Conservation (phyloP, 1,284 basidiomycete genomes). For the Anthracocystis walkeri region DNA sequence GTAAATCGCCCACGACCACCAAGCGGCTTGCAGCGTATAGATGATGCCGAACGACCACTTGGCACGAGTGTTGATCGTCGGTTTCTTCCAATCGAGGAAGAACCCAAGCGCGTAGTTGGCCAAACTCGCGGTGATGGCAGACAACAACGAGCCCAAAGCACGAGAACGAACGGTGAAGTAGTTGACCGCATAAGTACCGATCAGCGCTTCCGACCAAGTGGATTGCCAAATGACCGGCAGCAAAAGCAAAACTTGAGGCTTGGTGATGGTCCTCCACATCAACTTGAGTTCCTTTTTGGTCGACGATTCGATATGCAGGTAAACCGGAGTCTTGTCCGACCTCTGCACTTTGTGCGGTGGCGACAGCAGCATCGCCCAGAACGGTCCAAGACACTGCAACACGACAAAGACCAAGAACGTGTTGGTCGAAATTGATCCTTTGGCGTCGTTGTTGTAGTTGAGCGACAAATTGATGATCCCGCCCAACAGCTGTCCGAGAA, state of each 20-base stretch:
- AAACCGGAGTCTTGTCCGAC: constrained; percentile 67
- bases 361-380: constrained; percentile 65
- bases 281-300: constrained; percentile 58
- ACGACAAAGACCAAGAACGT: constrained; percentile 71
- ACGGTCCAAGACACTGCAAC: constrained; percentile 67
- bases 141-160: constrained; percentile 69
- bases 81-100: constrained; percentile 65
- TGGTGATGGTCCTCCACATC: constrained; percentile 54
- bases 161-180: constrained; percentile 60
- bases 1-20: constrained; percentile 69
- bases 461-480: constrained; percentile 70
- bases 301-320: constrained; percentile 56
- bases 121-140: constrained; percentile 63
- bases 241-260: constrained; percentile 56
- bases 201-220: constrained; percentile 62
- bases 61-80: constrained; percentile 60
- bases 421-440: constrained; percentile 66
- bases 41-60: constrained; percentile 55
- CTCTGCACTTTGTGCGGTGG: constrained; percentile 69
- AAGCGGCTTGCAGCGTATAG: constrained; percentile 54
- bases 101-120: constrained; percentile 67
- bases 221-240: constrained; percentile 62
- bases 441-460: constrained; percentile 60
- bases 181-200: constrained; percentile 66
- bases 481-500: constrained; percentile 65